These are phyloP conservation scores for Ascochyta koolunga DNA, from an alignment of 2,329 filamentous ascomycete genomes.

Conservation along the genomic window DNA sequence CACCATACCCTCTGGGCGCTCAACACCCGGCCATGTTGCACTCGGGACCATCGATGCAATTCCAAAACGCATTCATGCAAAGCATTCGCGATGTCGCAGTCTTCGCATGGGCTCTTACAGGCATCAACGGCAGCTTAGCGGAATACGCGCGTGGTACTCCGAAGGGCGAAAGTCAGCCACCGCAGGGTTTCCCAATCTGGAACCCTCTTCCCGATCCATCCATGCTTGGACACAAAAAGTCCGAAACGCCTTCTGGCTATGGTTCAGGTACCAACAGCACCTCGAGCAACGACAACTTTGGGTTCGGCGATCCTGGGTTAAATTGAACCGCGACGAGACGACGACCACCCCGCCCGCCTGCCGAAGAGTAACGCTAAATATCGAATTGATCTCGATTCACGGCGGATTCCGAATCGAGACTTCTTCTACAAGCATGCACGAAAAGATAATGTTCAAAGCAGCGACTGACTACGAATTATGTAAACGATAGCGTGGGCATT, in stretches of 20 bases:
- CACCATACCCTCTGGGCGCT: constrained; percentile 44
- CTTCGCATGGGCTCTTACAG: constrained; percentile 83
- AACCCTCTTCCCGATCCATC: constrained; percentile 38
- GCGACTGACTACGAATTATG: constrained; percentile 15
- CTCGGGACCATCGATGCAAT: constrained; percentile 53
- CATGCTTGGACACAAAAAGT: constrained; percentile 26
- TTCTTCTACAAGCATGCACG: constrained; percentile 3
- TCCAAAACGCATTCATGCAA: constrained; percentile 70
- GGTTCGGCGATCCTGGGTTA: constrained; percentile 47
- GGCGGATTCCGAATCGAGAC: neutral
- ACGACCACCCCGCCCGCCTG: neutral
- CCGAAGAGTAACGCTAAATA: neutral
- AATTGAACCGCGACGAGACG: constrained; percentile 17
- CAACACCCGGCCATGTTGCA: constrained; percentile 52
- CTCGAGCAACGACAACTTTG: constrained; percentile 42
- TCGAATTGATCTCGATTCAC: neutral
- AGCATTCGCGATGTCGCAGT: constrained; percentile 84
- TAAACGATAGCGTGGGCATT: constrained; percentile 7
- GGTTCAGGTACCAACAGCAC: constrained; percentile 41
- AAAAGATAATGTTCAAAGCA: constrained; percentile 9
- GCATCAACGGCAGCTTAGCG: constrained; percentile 77
- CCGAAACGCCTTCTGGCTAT: constrained; percentile 44
- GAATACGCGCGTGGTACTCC: constrained; percentile 68
- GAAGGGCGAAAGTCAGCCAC: constrained; percentile 67
- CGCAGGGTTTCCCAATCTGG: constrained; percentile 67